Base-by-base conservation (phyloP, 2,329 filamentous ascomycete species). In the Claviceps pusilla region DNA sequence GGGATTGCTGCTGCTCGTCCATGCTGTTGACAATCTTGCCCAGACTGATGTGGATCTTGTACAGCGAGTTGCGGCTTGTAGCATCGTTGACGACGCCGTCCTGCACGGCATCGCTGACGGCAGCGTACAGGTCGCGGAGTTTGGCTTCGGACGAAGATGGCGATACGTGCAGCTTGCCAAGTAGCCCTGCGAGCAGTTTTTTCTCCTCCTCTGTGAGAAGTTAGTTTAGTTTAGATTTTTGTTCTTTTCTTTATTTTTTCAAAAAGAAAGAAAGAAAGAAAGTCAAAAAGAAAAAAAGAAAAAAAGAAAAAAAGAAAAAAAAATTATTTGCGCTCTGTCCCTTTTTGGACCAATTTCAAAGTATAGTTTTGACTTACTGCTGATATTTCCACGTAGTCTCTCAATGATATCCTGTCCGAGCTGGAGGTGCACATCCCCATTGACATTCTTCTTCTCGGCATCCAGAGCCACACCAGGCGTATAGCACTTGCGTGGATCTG, bases 401-500 rank as follows among this genome's bases (percentile, higher is more conserved):
- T 91, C 86, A 4, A 97, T 69, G 14, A 95, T 81, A 59, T 87
- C 84, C 55, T 77, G 77, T 0, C 89, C 87, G 58, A 97, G 78
- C 11, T 86, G 78, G 2, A 95, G 75, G 64, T 96, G 91, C 3
- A 91, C 82, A 65, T 89, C 84, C 9, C 85, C 85, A 58, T 86
- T 84, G 16, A 87, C 77, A 52, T 73, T 74, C 71, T 78, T 83
- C 68, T 79, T 83, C 53, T 79, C 76, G 1, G 73, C 74, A 50
- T 86, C 79, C 56, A 72, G 70, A 1, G 76, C 63, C 1, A 70
- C 61, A 4, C 69, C 73, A 59, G 72, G 76, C 55, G 67, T 77
- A 69, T 71, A 86, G 71, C 72, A 87, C 67, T 94, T 90, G 51
- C 91, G 77, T 42, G 90, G 89, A 66, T 97, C 91, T 0, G 91